These are phyloP conservation scores for Fusarium longipes DNA, from an alignment of 2,329 filamentous ascomycete species.

Conservation along the genomic window DNA sequence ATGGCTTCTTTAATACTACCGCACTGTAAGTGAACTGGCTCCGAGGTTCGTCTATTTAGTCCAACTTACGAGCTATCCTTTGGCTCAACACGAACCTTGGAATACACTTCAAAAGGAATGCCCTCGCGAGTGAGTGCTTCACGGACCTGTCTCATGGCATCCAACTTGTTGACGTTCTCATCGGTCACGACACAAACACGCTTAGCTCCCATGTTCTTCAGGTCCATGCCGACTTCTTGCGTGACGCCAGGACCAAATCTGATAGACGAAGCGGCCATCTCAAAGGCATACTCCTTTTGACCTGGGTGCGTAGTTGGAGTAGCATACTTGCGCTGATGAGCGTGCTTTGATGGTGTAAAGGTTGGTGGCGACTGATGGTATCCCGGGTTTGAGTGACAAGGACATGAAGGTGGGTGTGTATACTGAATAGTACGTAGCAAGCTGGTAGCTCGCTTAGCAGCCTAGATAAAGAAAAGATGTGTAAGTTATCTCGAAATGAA, in stretches of 20 bases:
- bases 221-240: constrained; percentile 97
- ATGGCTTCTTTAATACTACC: constrained; percentile 87
- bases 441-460: constrained; percentile 72
- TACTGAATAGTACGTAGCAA: constrained; percentile 91
- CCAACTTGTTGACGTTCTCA: constrained; percentile 79
- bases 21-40: constrained; percentile 15
- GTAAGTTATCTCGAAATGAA: constrained; percentile 5
- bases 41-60: background rate
- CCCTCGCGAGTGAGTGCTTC: constrained; percentile 83
- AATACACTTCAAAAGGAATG: constrained; percentile 83
- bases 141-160: constrained; percentile 89
- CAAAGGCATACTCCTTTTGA: constrained; percentile 96
- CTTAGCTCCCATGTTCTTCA: constrained; percentile 88
- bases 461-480: constrained; percentile 51
- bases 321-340: constrained; percentile 67
- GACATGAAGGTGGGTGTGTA: constrained; percentile 86
- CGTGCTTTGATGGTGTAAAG: constrained; percentile 61
- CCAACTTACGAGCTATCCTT: constrained; percentile 85
- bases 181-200: constrained; percentile 95
- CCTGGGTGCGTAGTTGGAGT: constrained; percentile 72
- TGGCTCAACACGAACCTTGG: constrained; percentile 85
- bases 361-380: constrained; percentile 75
- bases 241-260: constrained; percentile 94
- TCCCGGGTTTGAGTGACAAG: constrained; percentile 90
- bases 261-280: constrained; percentile 96